Evolutionary conservation across 768 basidiomycete genomes (phyloP).

Genomic region (Lyophyllum atratum): DNA sequence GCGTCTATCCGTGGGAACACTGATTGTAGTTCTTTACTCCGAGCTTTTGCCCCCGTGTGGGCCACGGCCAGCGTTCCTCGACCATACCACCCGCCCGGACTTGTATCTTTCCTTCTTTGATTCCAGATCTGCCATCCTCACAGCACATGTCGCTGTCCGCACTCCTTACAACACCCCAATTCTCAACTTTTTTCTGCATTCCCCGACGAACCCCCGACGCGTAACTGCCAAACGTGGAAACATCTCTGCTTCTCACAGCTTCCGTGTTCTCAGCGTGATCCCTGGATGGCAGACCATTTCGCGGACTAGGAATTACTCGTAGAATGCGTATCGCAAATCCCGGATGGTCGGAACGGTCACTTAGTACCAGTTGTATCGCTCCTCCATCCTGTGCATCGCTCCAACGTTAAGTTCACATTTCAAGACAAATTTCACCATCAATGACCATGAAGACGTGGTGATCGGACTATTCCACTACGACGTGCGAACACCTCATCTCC

Average conservation of each 20-base stretch:
- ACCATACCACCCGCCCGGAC: slow-evolving; percentile 5
- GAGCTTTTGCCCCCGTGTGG: slow-evolving; percentile 36
- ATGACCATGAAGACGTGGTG: slow-evolving; percentile 3
- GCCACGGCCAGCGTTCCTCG: slow-evolving; percentile 9
- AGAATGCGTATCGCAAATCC: neutral
- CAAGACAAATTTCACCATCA: neutral
- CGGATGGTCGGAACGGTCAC: slow-evolving; percentile 3
- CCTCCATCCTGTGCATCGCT: neutral
- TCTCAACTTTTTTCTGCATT: slow-evolving; percentile 44
- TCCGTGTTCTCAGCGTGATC: slow-evolving; percentile 1
- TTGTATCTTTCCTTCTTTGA: slow-evolving; percentile 11
- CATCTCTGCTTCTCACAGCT: slow-evolving; percentile 4
- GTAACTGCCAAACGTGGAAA: slow-evolving; percentile 18
- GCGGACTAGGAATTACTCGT: neutral
- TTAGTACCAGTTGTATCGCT: neutral
- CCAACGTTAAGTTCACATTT: neutral
- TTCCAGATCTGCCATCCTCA: slow-evolving; percentile 8
- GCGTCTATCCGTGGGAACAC: slow-evolving; percentile 42
- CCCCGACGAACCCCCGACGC: slow-evolving; percentile 37
- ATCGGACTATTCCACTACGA: slow-evolving; percentile 8
- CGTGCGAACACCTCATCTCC: slow-evolving; percentile 6
- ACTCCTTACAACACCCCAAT: slow-evolving; percentile 25
- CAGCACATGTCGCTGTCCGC: slow-evolving; percentile 8
- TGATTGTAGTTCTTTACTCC: slow-evolving; percentile 30
- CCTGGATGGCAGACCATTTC: neutral